Evolutionary conservation across 345 rosid genomes (phyloP).

Genomic region (Gossypium turneri): DNA sequence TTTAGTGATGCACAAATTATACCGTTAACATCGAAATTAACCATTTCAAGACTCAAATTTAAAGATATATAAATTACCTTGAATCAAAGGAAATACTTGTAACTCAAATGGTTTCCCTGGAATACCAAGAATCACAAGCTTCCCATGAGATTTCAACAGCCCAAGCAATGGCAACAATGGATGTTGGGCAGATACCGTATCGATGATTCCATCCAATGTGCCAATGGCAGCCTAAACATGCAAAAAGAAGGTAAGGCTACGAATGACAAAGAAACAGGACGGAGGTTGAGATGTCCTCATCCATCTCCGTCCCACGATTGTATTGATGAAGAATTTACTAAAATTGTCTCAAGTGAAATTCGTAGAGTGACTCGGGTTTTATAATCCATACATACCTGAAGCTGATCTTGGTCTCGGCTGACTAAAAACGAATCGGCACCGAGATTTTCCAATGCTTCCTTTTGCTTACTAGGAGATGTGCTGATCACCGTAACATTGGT

Average conservation of each 20-base stretch:
- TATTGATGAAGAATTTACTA: no score
- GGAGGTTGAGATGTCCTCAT: no score
- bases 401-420: background rate
- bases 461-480: background rate
- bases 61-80: background rate
- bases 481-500: background rate
- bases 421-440: background rate
- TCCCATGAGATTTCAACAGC: conserved; percentile 31
- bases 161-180: conserved; percentile 29
- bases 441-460: background rate
- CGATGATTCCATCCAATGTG: conserved; percentile 39
- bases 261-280: no score
- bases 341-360: no score
- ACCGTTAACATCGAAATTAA: background rate
- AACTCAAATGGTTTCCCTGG: conserved; percentile 37
- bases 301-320: no score
- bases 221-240: conserved; percentile 25
- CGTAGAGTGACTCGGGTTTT: no score
- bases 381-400: background rate
- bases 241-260: no score
- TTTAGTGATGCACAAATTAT: background rate
- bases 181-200: conserved; percentile 30
- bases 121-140: conserved; percentile 32
- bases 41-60: background rate
- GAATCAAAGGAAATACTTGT: conserved; percentile 22